Base-by-base conservation (phyloP, 1,284 basidiomycete species). In the Naganishia albida region DNA sequence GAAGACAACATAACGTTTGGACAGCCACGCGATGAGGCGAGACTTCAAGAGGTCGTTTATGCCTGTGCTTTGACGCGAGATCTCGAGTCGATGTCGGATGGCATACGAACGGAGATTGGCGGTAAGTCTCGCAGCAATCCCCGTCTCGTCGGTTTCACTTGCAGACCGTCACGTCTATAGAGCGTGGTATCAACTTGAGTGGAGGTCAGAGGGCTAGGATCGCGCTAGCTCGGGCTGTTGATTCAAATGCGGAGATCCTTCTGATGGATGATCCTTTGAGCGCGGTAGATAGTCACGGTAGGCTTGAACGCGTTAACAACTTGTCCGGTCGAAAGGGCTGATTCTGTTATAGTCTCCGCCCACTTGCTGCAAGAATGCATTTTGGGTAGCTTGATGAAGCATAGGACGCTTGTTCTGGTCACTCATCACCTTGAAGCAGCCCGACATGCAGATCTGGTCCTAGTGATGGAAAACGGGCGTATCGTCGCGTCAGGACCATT, bases 211-310 rank as follows among this genome's bases (percentile, higher is more conserved):
- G 89, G 82, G 89, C 89, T 55, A 86, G 90, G 23, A 85, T 92
- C 1, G 88, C 86, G 7, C 78, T 93, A 8, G 90, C 89, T 2
- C 83, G 90, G 7, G 88, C 88, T 0, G 87, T 87, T 1, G 91
- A 90, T 72, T 87, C 87, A 0, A 77, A 82, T 2, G 82, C 70
- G 25, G 70, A 74, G 12, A 71, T 77, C 26, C 70, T 76, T 12
- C 79, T 88, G n/a, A 79, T 89, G 48, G 87, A 89, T 70, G 87
- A 88, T 71, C 85, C 86, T 2, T 49, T 70, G 16, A 86, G 85
- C 49, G 88, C 88, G 7, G 86, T 91, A 1, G 89, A 91, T 72
- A 85, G 73, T 8, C 73, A 74, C 49, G 76, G 53, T 54, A 38
- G 30, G 12, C 3, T 34, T 42, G 15, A 2, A 25, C 34, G 30